These are phyloP conservation scores for Phytophthora megakarya DNA, from an alignment of 352 stramenopile species.

Conservation along the genomic window DNA sequence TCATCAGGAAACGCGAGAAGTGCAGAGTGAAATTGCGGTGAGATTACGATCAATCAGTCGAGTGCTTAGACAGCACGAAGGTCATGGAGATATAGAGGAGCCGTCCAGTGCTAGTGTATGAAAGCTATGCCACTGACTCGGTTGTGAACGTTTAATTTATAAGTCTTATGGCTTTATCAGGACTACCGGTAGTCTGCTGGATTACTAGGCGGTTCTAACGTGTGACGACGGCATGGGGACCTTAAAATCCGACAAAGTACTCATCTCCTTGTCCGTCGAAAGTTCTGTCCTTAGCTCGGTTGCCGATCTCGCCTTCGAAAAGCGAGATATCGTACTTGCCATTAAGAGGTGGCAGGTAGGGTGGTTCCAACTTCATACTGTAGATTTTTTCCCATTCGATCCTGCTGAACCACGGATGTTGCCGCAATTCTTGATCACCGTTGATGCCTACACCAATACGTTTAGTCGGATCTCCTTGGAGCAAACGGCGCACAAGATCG, in stretches of 20 bases:
- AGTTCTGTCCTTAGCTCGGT: constrained; percentile 67
- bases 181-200: constrained; percentile 7
- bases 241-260: constrained; percentile 76
- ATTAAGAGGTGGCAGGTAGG: constrained; percentile 68
- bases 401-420: constrained; percentile 72
- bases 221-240: not conserved
- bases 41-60: constrained; percentile 48
- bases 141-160: constrained; percentile 27
- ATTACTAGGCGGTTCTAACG: not conserved
- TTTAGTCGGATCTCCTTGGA: constrained; percentile 88
- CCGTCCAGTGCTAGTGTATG: constrained; percentile 72
- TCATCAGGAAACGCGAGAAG: constrained; percentile 55
- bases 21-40: constrained; percentile 60
- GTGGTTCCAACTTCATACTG: constrained; percentile 54
- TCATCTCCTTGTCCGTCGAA: constrained; percentile 73
- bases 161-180: constrained; percentile 1
- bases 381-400: constrained; percentile 84
- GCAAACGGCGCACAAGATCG: constrained; percentile 91
- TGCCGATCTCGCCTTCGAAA: constrained; percentile 77
- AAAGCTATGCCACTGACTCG: constrained; percentile 11
- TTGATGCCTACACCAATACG: constrained; percentile 76
- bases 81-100: constrained; percentile 44
- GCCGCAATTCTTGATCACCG: constrained; percentile 65
- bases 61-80: constrained; percentile 45
- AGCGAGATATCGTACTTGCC: constrained; percentile 75